phyloP scores from a whole-genome alignment of 495 filamentous ascomycete genomes.

The Podospora tetraspora region DNA sequence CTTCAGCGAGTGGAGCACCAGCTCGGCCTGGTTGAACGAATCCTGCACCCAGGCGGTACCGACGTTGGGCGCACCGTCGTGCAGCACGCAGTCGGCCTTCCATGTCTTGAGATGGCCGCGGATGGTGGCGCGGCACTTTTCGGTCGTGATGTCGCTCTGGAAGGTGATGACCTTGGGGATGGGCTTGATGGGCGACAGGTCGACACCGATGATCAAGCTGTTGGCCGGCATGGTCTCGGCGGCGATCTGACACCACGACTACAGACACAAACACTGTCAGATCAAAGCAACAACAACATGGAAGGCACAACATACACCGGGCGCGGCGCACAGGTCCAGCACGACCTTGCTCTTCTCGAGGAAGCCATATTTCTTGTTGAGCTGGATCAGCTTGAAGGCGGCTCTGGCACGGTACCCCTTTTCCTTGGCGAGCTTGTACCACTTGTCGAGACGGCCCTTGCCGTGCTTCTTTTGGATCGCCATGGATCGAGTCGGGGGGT shows the following conservation, averaged over 20 bases:
- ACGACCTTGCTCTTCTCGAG: conserved; percentile 93
- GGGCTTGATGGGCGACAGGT: conserved; percentile 91
- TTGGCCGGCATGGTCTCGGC: conserved; percentile 89
- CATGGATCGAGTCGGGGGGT: conserved; percentile 49
- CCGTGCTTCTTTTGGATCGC: conserved; percentile 99
- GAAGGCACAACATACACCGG: conserved; percentile 60
- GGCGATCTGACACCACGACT: conserved; percentile 98
- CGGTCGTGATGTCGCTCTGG: conserved; percentile 96
- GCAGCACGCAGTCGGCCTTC: conserved; percentile 96
- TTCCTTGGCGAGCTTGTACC: conserved; percentile 84
- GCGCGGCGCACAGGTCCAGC: conserved; percentile 94
- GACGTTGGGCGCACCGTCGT: conserved; percentile 97
- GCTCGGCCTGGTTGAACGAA: conserved; percentile 93
- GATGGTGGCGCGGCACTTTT: conserved; percentile 92
- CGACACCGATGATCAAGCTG: conserved; percentile 89
- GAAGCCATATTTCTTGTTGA: conserved; percentile 99
- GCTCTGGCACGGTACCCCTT: conserved; percentile 96
- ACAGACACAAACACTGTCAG: conserved; percentile 19
- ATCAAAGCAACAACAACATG: neutral
- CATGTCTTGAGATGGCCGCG: conserved; percentile 87
- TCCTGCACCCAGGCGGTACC: conserved; percentile 98
- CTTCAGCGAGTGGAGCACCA: conserved; percentile 87
- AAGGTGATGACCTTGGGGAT: conserved; percentile 91
- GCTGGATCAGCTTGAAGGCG: conserved; percentile 96
- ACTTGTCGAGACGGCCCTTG: conserved; percentile 99